These are phyloP conservation scores for Colletotrichum australisinense DNA, from an alignment of 2,329 filamentous ascomycete genomes.

Conservation along the genomic window DNA sequence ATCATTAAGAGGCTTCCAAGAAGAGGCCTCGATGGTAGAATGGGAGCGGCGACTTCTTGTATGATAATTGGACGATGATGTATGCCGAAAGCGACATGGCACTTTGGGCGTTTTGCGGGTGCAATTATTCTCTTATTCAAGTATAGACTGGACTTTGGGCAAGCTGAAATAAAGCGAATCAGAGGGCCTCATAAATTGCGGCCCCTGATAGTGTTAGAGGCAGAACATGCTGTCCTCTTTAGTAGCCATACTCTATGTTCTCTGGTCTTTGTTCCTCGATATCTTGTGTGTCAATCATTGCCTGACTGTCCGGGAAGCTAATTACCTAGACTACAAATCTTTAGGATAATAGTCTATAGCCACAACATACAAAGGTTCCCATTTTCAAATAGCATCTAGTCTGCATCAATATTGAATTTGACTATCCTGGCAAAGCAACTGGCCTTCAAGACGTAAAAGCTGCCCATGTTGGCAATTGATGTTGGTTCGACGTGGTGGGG, in stretches of 20 bases:
- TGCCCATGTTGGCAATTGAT: not conserved
- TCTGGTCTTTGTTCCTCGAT: not conserved
- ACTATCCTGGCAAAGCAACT: not conserved
- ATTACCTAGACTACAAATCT: not conserved
- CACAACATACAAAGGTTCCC: too few species aligned
- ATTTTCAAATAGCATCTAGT: not conserved
- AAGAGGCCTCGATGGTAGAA: conserved; percentile 1
- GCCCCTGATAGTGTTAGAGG: conserved; percentile 12
- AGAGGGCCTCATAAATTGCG: not conserved
- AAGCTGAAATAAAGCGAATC: conserved; percentile 1
- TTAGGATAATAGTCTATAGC: not conserved
- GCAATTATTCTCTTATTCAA: conserved; percentile 26
- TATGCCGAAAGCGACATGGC: conserved; percentile 32
- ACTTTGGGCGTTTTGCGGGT: conserved; percentile 32
- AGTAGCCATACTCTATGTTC: conserved; percentile 1
- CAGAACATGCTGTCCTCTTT: conserved; percentile 21
- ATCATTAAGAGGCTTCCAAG: not conserved
- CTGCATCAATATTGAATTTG: not conserved
- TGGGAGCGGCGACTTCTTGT: conserved; percentile 32
- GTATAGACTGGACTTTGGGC: conserved; percentile 30
- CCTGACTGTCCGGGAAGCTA: not conserved
- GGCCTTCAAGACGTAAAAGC: not conserved
- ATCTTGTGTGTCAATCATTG: not conserved
- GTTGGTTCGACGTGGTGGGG: conserved; percentile 10
- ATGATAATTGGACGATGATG: conserved; percentile 35